Evolutionary conservation across 805 yeast genomes (phyloP), one percentile per base, ranked within the genome.

Genomic region (Jamesozyma piceae): DNA sequence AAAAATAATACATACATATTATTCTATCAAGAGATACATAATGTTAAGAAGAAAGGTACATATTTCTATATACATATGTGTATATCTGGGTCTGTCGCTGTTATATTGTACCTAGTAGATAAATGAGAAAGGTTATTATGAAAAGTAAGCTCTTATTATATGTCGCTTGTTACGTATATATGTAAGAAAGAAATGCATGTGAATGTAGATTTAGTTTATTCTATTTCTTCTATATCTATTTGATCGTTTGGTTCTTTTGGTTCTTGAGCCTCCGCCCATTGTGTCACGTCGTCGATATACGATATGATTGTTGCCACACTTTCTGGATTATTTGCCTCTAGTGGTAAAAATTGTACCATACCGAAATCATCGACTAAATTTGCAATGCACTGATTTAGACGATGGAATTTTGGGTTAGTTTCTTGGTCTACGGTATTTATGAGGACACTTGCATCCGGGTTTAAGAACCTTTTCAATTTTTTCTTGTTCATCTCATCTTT

Each of bases 261-360:
- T 62, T 92, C 99, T 63, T 92, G 97, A 3, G 78, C 68, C 60
- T 92, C 99, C 19, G 86, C 80, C 98, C 98, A 92, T 60, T 92
- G 99, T 0, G 99, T 92, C 24, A 90, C 82, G 60, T 92, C 98
- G 58, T 92, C 99, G 19, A 92, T 84, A 60, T 88, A 88, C 57
- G 95, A 82, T 50, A 92, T 69, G 42, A 92, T 90, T 0, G 88
- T 80, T 11, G 81, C 77, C 19, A 92, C 81, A 38, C 87, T 75
- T 35, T 80, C 86, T 38, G 87, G 78, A 46, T 77, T 74, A 37
- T 79, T 82, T 9, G 86, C 78, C 57, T 88, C 94, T 49, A 92
- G 70, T 0, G 98, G 97, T 50, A 92, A 66, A 57, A 88, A 92
- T 60, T 92, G 97, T 2, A 92, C 97, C 99, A 92, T 92, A 5